Evolutionary conservation across 441 rosid species (phyloP).

Genomic region (Populus tomentosa): DNA sequence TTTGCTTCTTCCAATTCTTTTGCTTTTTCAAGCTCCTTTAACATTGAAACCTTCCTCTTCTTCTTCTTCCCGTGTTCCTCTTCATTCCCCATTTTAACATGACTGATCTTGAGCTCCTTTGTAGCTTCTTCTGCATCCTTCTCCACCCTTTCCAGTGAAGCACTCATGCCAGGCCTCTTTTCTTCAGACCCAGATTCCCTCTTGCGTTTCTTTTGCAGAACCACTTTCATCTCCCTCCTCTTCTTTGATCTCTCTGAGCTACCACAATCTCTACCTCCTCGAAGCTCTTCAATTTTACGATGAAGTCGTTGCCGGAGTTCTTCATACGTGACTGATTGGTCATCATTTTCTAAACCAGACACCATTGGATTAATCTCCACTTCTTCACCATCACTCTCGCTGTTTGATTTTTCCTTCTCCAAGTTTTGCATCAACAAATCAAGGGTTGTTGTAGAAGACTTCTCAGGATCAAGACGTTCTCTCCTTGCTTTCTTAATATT

Average conservation of each 20-base stretch:
- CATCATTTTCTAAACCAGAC: constrained; percentile 34
- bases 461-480: constrained; percentile 66
- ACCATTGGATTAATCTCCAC: constrained; percentile 29
- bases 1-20: constrained; percentile 38
- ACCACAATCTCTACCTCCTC: constrained; percentile 43
- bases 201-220: constrained; percentile 39
- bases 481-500: constrained; percentile 78
- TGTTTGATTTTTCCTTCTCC: constrained; percentile 46
- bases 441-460: constrained; percentile 44
- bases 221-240: constrained; percentile 27
- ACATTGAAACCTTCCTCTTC: constrained; percentile 43
- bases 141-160: constrained; percentile 37
- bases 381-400: constrained; percentile 34
- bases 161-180: constrained; percentile 13
- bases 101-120: constrained; percentile 60
- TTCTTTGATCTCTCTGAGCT: constrained; percentile 32
- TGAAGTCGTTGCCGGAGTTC: constrained; percentile 65
- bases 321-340: constrained; percentile 52
- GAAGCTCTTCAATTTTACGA: constrained; percentile 60
- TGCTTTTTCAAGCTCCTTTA: constrained; percentile 48
- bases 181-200: constrained; percentile 40
- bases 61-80: constrained; percentile 36
- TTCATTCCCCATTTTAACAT: constrained; percentile 60
- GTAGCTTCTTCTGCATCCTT: constrained; percentile 59
- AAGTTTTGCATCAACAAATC: constrained; percentile 60